phyloP scores from a whole-genome alignment of 495 filamentous ascomycete genomes.

The Neurospora sublineolata region DNA sequence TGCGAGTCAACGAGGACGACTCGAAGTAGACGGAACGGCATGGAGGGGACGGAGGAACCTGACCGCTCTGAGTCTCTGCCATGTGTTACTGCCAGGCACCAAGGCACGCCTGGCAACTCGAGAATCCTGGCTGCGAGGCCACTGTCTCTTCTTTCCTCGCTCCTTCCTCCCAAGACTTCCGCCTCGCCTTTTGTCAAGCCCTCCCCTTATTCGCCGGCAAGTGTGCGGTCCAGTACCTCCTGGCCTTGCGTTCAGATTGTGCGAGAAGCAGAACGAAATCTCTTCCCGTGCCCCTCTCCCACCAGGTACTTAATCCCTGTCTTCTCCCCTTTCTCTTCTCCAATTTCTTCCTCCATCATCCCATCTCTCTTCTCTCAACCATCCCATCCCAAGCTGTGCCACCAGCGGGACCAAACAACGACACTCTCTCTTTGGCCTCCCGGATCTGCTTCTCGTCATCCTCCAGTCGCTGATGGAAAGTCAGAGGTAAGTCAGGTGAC shows the following conservation, averaged over 20 bases:
- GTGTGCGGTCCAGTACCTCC: background rate
- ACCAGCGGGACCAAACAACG: background rate
- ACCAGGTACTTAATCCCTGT: background rate
- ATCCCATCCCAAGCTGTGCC: background rate
- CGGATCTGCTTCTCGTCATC: background rate
- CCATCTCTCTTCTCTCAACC: background rate
- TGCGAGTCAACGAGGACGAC: background rate
- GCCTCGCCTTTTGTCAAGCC: background rate
- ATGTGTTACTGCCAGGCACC: background rate
- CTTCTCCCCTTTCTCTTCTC: background rate
- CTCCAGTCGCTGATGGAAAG: background rate
- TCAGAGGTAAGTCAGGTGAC: background rate
- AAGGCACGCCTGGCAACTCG: background rate
- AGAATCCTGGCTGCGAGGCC: background rate
- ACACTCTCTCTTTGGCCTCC: background rate
- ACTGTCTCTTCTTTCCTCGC: background rate
- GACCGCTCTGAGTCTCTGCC: background rate
- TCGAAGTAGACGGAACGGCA: background rate
- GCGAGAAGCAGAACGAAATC: background rate
- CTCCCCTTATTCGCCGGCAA: background rate
- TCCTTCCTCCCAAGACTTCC: background rate
- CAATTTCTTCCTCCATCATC: background rate
- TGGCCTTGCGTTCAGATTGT: background rate
- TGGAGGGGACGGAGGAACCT: background rate
- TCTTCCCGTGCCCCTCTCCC: background rate